Base-by-base conservation (phyloP, 192 early-diverging fungal genomes). In the Podila verticillata region DNA sequence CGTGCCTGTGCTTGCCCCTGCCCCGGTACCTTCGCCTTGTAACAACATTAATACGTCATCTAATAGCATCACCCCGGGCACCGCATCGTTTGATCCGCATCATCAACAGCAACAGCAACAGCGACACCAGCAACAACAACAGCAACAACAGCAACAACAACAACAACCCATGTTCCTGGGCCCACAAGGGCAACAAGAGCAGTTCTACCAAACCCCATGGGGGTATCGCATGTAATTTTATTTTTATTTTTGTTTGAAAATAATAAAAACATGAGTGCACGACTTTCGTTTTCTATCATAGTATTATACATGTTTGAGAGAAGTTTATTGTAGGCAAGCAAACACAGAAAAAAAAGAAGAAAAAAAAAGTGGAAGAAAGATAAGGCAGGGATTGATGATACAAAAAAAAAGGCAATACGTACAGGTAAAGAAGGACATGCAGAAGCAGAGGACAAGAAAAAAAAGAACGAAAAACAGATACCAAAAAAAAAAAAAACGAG, bases 81-180 rank as follows among this genome's bases (percentile, higher is more conserved):
- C 39, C 13, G 39, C 13, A 44, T 15, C 39, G 3, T 44, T 15
- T 44, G 39, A 54, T 54, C 51, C 20, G 0, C 51, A 17, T 24
- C 51, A 54, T 22, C 49, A 51, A 39, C 32, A 61, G 13, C 61
- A 31, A 62, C 49, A 47, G 44, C 44, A 47, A 47, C 44, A 47
- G 44, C 44, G 13, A 13, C 44, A 47, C 12, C 19, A 7, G 0
- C 29, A 66, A 32, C 32, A 57, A 19, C 17, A 29, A 34, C 28
- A 17, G 44, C 10, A 31, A 19, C 7, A 8, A 56, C 48, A 31
- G 4, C 28, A 36, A 68, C 39, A 32, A 4, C 57, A 49, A 7
- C 48, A 49, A 13, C 48, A n/a, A 54, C 0, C 24, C 22, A 54
- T 26, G 51, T n/a, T 26, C 20, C 0, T 54, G 51, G 51, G 51